Conservation (phyloP, 1,139 yeast species). For the Taphrina sp. region DNA sequence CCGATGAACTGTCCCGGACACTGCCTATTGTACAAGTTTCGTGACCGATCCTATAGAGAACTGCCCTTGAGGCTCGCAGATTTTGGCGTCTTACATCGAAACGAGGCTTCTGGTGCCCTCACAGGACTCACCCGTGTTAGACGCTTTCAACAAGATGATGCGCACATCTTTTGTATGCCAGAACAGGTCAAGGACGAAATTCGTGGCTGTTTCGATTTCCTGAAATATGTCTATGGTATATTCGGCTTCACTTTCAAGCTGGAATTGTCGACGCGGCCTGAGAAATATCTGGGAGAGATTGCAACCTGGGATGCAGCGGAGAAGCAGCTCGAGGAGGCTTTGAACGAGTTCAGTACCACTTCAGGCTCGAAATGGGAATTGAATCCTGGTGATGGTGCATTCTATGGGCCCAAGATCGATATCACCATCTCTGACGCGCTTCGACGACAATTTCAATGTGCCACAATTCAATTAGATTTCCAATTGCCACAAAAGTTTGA, state of each 20-base stretch:
- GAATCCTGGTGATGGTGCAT: slow-evolving; percentile 94
- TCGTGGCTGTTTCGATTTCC: slow-evolving; percentile 65
- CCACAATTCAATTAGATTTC: slow-evolving; percentile 93
- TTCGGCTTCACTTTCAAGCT: slow-evolving; percentile 76
- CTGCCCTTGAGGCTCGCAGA: slow-evolving; percentile 87
- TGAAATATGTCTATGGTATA: slow-evolving; percentile 72
- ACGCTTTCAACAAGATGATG: slow-evolving; percentile 97
- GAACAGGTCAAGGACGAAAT: slow-evolving; percentile 82
- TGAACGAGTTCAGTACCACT: slow-evolving; percentile 54
- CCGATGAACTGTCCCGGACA: slow-evolving; percentile 99
- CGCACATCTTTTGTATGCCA: slow-evolving; percentile 88
- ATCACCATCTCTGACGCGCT: slow-evolving; percentile 78
- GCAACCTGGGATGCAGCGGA: slow-evolving; percentile 88
- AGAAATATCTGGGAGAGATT: slow-evolving; percentile 75
- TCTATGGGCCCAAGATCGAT: slow-evolving; percentile 92
- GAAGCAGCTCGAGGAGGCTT: slow-evolving; percentile 60
- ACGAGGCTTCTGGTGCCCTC: slow-evolving; percentile 92
- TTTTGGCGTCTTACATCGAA: slow-evolving; percentile 90
- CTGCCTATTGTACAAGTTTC: slow-evolving; percentile 76
- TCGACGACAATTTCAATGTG: slow-evolving; percentile 86
- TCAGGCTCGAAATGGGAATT: slow-evolving; percentile 56
- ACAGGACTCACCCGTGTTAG: slow-evolving; percentile 93
- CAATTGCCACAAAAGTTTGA: slow-evolving; percentile 86
- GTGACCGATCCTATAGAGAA: slow-evolving; percentile 84
- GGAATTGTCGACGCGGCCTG: slow-evolving; percentile 86